A percentile compares a stretch with the other conserved stretches of the same genome.
Conservation (phyloP, 2,329 filamentous ascomycete genomes). For the Intubia oerlemansii region DNA sequence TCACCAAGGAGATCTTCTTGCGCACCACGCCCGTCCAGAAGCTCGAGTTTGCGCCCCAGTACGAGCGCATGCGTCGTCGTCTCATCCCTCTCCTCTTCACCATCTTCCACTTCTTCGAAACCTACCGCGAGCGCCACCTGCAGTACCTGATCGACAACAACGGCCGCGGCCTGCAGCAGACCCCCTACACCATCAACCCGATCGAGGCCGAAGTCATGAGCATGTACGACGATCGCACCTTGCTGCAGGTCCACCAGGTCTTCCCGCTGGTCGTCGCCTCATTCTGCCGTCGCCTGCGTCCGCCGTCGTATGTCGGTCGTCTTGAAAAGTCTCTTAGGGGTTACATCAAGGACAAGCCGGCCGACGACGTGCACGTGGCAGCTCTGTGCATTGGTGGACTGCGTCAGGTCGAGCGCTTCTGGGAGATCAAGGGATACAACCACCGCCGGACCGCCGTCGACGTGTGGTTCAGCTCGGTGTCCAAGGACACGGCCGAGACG, state of each 20-base stretch:
- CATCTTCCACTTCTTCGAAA: constrained; percentile 47
- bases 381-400: constrained; percentile 39
- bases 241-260: constrained; percentile 40
- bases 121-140: constrained; percentile 35
- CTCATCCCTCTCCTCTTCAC: constrained; percentile 43
- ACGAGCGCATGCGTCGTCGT: constrained; percentile 41
- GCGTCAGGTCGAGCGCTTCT: constrained; percentile 39
- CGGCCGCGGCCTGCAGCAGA: constrained; percentile 26
- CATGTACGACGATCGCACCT: constrained; percentile 41
- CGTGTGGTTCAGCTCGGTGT: constrained; percentile 32
- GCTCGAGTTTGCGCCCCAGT: constrained; percentile 35
- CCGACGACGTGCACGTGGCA: constrained; percentile 39
- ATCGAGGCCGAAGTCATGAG: constrained; percentile 40
- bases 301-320: constrained; percentile 41
- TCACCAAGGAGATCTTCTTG: constrained; percentile 43
- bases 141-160: constrained; percentile 30
- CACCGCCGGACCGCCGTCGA: constrained; percentile 35
- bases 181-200: constrained; percentile 38
- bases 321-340: constrained; percentile 40
- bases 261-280: constrained; percentile 44
- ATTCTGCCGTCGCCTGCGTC: constrained; percentile 38
- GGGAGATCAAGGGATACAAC: constrained; percentile 47
- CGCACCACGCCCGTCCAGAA: constrained; percentile 32
- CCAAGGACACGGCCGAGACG: constrained; percentile 21
- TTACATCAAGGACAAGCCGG: constrained; percentile 38